Conservation (phyloP, 257 asterid genomes). For the Jasminum sambac region DNA sequence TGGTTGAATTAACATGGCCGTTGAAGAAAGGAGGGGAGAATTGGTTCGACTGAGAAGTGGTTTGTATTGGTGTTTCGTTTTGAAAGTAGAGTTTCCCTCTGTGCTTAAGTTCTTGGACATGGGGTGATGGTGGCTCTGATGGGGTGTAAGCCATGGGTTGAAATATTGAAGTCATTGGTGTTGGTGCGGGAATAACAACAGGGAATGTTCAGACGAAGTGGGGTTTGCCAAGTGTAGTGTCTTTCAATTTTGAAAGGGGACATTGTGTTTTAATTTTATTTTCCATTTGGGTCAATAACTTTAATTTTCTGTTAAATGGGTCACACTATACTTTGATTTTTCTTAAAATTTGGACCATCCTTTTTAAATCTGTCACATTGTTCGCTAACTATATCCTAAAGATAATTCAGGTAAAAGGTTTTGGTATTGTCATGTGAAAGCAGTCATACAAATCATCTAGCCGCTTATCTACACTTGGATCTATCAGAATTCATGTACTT, state of each 20-base stretch:
- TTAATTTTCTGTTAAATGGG: neutral
- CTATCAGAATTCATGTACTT: too few relatives aligned
- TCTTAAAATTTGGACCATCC: too few relatives aligned
- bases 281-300: neutral
- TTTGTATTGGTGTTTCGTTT: neutral
- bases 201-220: neutral
- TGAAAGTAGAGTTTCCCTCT: conserved; percentile 10
- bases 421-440: too few relatives aligned
- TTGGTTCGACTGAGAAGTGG: conserved; percentile 4
- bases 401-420: too few relatives aligned
- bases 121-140: conserved; percentile 21
- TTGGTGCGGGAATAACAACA: neutral
- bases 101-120: conserved; percentile 15
- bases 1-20: conserved; percentile 40
- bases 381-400: too few relatives aligned
- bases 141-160: conserved; percentile 31
- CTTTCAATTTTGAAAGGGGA: neutral
- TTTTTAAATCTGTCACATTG: too few relatives aligned
- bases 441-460: too few relatives aligned
- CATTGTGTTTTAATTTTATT: neutral
- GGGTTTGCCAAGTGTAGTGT: too few relatives aligned
- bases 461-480: too few relatives aligned
- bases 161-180: conserved; percentile 29
- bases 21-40: conserved; percentile 8
- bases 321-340: neutral